These are phyloP conservation scores for Yamadazyma jaroonii DNA, from an alignment of 1,139 yeast species.

Conservation along the genomic window DNA sequence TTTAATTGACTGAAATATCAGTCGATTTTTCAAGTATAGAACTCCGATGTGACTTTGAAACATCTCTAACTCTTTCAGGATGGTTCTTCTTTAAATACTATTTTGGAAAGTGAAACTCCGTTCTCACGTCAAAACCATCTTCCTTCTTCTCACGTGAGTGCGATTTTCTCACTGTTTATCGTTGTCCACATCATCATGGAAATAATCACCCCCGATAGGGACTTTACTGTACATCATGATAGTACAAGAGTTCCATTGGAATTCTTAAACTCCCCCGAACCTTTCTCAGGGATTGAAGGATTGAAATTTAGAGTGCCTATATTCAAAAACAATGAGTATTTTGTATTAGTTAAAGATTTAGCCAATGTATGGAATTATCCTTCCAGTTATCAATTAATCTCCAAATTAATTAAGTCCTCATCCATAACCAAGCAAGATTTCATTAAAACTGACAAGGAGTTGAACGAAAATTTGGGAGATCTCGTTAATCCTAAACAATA, in stretches of 20 bases:
- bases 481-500: constrained; percentile 21
- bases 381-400: constrained; percentile 41
- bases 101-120: too few relatives aligned
- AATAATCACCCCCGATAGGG: background rate
- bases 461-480: constrained; percentile 24
- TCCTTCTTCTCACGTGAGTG: too few relatives aligned
- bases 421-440: constrained; percentile 20
- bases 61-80: too few relatives aligned
- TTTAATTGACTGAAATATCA: too few relatives aligned
- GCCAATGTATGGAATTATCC: constrained; percentile 40
- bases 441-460: constrained; percentile 16
- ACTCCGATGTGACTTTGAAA: too few relatives aligned
- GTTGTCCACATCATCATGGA: background rate
- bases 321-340: constrained; percentile 12
- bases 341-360: constrained; percentile 31
- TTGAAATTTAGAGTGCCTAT: constrained; percentile 10
- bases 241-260: constrained; percentile 6
- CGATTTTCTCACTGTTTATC: too few relatives aligned
- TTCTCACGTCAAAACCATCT: too few relatives aligned
- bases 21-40: too few relatives aligned
- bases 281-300: background rate
- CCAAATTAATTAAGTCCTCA: constrained; percentile 23
- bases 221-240: constrained; percentile 5
- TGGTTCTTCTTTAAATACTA: too few relatives aligned
- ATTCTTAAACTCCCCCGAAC: constrained; percentile 1